Base-by-base conservation (phyloP, 495 filamentous ascomycete genomes). In the Trichoderma erinaceum region DNA sequence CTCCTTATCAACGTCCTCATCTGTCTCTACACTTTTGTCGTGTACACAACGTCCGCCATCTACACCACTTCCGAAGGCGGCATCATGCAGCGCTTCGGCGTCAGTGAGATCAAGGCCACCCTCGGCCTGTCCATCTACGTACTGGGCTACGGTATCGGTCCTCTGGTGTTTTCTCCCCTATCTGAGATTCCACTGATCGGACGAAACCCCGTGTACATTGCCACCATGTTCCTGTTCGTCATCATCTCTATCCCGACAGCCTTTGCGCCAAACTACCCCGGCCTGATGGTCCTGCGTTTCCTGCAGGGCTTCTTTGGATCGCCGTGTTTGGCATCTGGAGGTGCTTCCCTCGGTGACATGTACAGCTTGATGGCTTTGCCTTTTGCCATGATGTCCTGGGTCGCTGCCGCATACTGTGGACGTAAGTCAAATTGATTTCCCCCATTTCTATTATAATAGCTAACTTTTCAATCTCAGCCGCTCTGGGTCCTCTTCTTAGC, bases 171-270 rank as follows among this genome's bases (percentile, higher is more conserved):
- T 66, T 76, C 75, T 11, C 75, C 74, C 27, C 69, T 76, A 5
- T 75, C 74, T 10, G 81, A 92, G 80, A 89, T 95, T 71, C 92
- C 90, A 69, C 88, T 88, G 15, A 76, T 79, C 46, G 77, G 78
- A 5, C 82, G 91, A 29, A 81, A 89, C 64, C 85, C 85, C 4
- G 87, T 93, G 65, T 93, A 93, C 71, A 80, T 92, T 52, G 71
- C 77, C 38, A 91, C 89, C 0, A 90, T 92, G 77, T 76, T 82
- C 1, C 78, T 90, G 32, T 94, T 92, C 75, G 77, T 90, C 63
- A 84, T 93, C 67, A 87, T 90, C 79, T 79, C 91, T 21, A 85
- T 95, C 58, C 91, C 92, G 4, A 90, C 89, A 67, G 90, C 90
- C 1, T 79, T 94, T 13, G 90, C 90, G 13, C 76, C 82, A 46